Conservation (phyloP, 352 stramenopile species). For the Globisporangium sylvaticum region DNA sequence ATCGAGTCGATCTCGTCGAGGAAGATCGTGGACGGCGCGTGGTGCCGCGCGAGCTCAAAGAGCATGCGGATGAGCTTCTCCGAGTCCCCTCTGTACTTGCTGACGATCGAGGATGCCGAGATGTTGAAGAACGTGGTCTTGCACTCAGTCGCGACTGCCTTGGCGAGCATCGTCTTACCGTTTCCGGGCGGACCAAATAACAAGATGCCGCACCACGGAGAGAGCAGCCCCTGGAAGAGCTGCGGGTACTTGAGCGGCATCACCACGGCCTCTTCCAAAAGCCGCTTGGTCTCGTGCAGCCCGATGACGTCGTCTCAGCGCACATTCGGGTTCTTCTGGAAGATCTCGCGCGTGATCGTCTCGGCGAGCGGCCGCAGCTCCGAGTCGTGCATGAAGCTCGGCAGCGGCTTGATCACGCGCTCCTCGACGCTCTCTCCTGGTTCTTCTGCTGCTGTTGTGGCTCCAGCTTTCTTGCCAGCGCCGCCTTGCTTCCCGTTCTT, state of each 20-base stretch:
- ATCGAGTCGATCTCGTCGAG: slow-evolving; percentile 88
- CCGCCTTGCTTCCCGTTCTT: slow-evolving; percentile 6
- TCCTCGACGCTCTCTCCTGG: slow-evolving; percentile 60
- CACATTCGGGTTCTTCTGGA: slow-evolving; percentile 87
- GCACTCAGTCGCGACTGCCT: slow-evolving; percentile 82
- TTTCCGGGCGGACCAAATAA: slow-evolving; percentile 84
- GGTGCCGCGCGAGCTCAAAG: slow-evolving; percentile 77
- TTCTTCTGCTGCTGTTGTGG: slow-evolving; percentile 18
- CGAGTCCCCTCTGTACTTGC: slow-evolving; percentile 83
- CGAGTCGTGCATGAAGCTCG: slow-evolving; percentile 79
- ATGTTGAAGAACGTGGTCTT: slow-evolving; percentile 89
- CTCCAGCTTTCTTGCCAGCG: slow-evolving; percentile 34
- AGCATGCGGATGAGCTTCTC: slow-evolving; percentile 86
- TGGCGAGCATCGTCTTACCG: slow-evolving; percentile 88
- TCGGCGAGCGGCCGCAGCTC: slow-evolving; percentile 86
- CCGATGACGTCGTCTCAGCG: slow-evolving; percentile 89
- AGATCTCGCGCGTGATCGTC: slow-evolving; percentile 91
- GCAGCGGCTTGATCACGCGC: slow-evolving; percentile 82
- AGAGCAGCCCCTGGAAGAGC: slow-evolving; percentile 91
- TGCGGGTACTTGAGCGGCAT: slow-evolving; percentile 94
- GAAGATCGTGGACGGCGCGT: slow-evolving; percentile 85
- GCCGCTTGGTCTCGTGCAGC: slow-evolving; percentile 88
- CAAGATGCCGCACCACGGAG: slow-evolving; percentile 88
- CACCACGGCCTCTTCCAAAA: slow-evolving; percentile 94
- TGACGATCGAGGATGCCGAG: slow-evolving; percentile 83